Percentiles rank a stretch among this genome's conserved stretches.
phyloP scores from a whole-genome alignment of 208 protist genomes.

The Eutreptiella sp. region DNA sequence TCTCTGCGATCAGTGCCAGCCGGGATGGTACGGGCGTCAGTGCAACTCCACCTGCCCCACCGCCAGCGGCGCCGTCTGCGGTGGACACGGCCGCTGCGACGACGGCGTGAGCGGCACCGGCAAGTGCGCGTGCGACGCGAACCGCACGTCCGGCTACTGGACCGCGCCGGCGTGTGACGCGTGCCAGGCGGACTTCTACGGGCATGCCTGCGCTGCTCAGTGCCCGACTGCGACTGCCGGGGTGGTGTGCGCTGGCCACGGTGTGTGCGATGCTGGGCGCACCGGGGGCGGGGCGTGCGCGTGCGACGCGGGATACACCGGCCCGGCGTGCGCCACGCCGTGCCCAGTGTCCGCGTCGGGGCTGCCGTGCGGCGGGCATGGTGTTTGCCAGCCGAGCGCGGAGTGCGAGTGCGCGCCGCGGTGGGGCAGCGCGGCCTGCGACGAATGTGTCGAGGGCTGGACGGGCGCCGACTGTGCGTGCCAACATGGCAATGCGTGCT shows the following conservation, averaged over 20 bases:
- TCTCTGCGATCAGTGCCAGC: conserved; percentile 1
- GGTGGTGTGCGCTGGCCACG: conserved; percentile 6
- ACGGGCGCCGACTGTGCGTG: neutral
- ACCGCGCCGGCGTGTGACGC: neutral
- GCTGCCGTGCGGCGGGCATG: neutral
- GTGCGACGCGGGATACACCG: neutral
- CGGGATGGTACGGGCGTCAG: neutral
- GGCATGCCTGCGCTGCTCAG: neutral
- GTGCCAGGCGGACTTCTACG: neutral
- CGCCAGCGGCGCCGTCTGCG: conserved; percentile 8
- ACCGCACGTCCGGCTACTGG: conserved; percentile 3
- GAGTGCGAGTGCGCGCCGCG: conserved; percentile 1
- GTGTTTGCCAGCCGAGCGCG: neutral
- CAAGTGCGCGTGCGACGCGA: neutral
- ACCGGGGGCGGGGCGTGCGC: neutral
- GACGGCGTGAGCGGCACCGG: neutral
- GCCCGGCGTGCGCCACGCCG: neutral
- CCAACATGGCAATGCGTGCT: too few species aligned
- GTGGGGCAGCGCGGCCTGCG: conserved; percentile 2
- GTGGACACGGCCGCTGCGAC: conserved; percentile 17
- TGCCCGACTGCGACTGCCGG: conserved; percentile 6
- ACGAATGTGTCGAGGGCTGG: neutral
- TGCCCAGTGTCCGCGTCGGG: conserved; percentile 6
- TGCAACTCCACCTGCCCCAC: neutral
- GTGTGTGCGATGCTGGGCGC: neutral